Conservation (phyloP, 306 rosid species). For the Casuarina glauca region DNA sequence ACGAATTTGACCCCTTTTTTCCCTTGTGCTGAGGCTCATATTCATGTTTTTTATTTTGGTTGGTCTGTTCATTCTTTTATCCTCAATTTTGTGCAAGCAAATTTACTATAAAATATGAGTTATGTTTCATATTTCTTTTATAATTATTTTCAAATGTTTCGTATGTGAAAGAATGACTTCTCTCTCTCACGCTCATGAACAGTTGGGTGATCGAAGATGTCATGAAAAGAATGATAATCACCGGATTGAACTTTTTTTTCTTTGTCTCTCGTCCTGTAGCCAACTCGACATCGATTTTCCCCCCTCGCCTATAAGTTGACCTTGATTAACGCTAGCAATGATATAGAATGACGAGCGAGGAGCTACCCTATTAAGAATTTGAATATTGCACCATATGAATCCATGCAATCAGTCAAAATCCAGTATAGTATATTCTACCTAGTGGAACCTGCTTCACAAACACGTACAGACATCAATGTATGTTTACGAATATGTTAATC, state of each 20-base stretch:
- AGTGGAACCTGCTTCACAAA: not conserved
- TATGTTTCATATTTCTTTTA: too few relatives aligned
- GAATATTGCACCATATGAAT: not conserved
- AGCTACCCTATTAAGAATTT: not conserved
- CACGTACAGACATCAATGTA: too few relatives aligned
- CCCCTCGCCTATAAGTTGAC: constrained; percentile 1
- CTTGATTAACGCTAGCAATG: not conserved
- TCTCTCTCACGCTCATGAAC: not conserved
- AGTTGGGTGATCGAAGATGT: not conserved
- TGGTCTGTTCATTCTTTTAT: too few relatives aligned
- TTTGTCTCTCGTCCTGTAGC: not conserved
- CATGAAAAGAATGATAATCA: not conserved
- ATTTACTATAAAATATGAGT: too few relatives aligned
- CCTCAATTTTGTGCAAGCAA: too few relatives aligned
- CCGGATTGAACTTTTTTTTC: not conserved
- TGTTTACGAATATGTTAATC: too few relatives aligned
- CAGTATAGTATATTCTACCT: not conserved
- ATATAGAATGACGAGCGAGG: not conserved
- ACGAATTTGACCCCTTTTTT: constrained; percentile 31
- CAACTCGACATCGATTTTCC: not conserved
- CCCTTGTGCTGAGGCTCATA: not conserved
- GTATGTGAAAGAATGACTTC: not conserved
- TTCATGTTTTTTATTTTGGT: too few relatives aligned
- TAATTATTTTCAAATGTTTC: not conserved
- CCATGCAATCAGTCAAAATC: not conserved